Conservation (phyloP, 148 eudicot species). For the Fagopyrum tataricum region DNA sequence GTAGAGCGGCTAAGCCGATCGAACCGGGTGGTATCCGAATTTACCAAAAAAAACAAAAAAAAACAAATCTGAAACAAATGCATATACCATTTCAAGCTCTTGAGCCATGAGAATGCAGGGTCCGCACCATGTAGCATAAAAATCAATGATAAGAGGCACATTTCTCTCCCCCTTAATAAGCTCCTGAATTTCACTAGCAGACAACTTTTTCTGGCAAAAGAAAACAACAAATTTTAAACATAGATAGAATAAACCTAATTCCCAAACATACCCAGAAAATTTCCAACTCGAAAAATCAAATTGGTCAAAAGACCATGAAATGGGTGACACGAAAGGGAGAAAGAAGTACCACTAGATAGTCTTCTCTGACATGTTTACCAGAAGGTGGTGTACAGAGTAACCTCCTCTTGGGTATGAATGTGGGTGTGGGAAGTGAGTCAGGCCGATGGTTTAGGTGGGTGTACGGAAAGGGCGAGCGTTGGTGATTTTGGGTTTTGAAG, state of each 20-base stretch:
- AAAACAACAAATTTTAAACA: constrained; percentile 4
- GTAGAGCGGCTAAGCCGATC: no score
- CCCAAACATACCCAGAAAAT: background rate
- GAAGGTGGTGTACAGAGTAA: constrained; percentile 52
- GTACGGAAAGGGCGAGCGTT: constrained; percentile 22
- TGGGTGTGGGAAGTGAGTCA: constrained; percentile 23
- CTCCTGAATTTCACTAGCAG: constrained; percentile 75
- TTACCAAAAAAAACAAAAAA: background rate
- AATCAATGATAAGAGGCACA: constrained; percentile 77
- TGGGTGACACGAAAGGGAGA: background rate
- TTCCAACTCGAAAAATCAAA: background rate
- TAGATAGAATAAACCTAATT: constrained; percentile 2
- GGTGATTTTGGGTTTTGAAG: background rate
- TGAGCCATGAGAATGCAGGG: constrained; percentile 98
- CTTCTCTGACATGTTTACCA: constrained; percentile 66
- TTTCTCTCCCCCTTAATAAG: constrained; percentile 85
- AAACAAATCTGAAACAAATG: background rate
- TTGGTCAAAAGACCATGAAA: background rate
- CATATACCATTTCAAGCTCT: constrained; percentile 84
- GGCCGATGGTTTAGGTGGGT: constrained; percentile 7
- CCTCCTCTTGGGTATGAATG: constrained; percentile 24
- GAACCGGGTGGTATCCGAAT: no score
- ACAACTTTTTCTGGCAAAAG: constrained; percentile 61
- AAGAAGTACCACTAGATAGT: constrained; percentile 84
- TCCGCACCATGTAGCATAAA: constrained; percentile 97